Conservation (phyloP, 306 rosid genomes). For the Corylus heterophylla region DNA sequence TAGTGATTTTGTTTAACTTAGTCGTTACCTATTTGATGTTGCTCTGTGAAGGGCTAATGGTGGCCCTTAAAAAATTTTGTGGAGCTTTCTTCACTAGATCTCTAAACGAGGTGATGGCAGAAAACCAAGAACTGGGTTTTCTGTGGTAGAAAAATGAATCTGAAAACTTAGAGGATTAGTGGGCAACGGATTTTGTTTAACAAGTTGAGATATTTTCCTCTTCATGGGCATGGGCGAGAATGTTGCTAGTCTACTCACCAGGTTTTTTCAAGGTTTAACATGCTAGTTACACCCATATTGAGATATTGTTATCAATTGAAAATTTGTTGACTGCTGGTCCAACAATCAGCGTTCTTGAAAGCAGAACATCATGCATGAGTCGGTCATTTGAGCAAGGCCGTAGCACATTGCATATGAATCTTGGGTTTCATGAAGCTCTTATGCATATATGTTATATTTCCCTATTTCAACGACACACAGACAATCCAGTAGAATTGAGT, state of each 20-base stretch:
- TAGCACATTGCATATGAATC: background rate
- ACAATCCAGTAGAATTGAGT: background rate
- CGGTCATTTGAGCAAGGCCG: background rate
- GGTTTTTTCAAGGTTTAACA: background rate
- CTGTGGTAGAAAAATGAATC: background rate
- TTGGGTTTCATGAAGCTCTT: background rate
- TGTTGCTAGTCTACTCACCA: background rate
- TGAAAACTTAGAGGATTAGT: background rate
- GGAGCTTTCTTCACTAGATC: background rate
- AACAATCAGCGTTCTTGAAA: background rate
- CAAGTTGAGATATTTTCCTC: background rate
- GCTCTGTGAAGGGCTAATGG: no score
- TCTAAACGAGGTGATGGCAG: background rate
- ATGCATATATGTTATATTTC: background rate
- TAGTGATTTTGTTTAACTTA: background rate
- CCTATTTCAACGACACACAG: background rate
- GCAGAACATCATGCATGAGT: background rate
- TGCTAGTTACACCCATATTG: background rate
- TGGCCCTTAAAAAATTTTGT: no score
- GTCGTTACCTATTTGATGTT: background rate
- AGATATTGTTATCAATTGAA: background rate
- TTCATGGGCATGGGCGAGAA: background rate
- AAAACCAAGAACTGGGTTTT: conserved; percentile 1
- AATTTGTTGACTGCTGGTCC: background rate
- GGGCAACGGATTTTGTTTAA: background rate